Percentiles rank a stretch among this genome's conserved stretches.
These are phyloP conservation scores for Cladophialophora carrionii DNA, from an alignment of 2,329 filamentous ascomycete genomes.

Conservation along the genomic window DNA sequence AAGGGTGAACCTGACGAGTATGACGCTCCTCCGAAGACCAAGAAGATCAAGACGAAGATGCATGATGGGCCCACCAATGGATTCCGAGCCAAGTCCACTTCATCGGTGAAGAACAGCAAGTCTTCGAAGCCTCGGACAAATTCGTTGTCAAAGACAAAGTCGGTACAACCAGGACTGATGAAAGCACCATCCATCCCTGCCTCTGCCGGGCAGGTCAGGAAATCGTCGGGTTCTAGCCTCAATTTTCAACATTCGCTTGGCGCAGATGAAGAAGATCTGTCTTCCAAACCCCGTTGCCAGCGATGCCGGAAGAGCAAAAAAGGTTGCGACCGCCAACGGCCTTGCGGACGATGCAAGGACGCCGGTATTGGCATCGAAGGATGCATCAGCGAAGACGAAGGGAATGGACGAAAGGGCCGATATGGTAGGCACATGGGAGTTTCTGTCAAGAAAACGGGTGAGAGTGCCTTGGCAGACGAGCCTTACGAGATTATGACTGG, in stretches of 20 bases:
- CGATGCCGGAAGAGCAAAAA: constrained; percentile 99
- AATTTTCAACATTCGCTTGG: constrained; percentile 67
- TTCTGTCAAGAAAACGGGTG: constrained; percentile 61
- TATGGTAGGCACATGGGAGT: constrained; percentile 75
- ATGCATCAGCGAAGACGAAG: constrained; percentile 96
- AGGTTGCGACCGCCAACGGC: constrained; percentile 93
- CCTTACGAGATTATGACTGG: constrained; percentile 49
- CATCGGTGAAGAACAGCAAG: constrained; percentile 37
- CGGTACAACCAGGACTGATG: constrained; percentile 46
- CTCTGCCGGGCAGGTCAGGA: constrained; percentile 54
- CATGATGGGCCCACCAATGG: constrained; percentile 37
- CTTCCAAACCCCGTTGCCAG: constrained; percentile 94
- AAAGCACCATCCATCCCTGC: constrained; percentile 52
- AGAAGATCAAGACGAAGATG: constrained; percentile 57
- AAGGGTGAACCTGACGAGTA: constrained; percentile 51
- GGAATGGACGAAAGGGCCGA: constrained; percentile 92
- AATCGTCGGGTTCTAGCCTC: constrained; percentile 63
- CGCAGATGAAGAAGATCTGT: constrained; percentile 83
- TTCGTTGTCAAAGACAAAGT: constrained; percentile 51
- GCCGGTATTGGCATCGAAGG: constrained; percentile 90
- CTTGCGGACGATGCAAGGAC: constrained; percentile 93
- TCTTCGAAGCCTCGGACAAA: constrained; percentile 43
- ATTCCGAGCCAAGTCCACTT: constrained; percentile 33
- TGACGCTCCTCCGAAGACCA: constrained; percentile 48
- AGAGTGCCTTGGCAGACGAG: constrained; percentile 57